A percentile compares a stretch with the other conserved stretches of the same genome.
Evolutionary conservation across 495 filamentous ascomycete genomes (phyloP).

Genomic region (Aspergillus nanangensis): DNA sequence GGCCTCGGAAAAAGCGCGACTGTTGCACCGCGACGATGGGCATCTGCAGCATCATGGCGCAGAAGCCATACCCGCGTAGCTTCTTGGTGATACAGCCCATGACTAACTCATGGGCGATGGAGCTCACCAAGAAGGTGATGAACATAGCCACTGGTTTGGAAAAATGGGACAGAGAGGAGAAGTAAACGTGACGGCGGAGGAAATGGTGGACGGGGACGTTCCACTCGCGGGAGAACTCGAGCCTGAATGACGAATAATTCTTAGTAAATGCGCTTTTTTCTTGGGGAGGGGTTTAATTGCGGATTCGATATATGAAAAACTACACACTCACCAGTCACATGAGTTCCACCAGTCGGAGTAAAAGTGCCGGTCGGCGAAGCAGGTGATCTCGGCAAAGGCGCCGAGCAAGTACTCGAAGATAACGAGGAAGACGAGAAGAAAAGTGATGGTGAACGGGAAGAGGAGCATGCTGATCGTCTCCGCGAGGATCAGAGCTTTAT

Average conservation of each 20-base stretch:
- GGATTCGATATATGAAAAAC: background rate
- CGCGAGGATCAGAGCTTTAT: conserved; percentile 72
- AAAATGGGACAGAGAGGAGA: conserved; percentile 66
- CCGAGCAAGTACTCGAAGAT: conserved; percentile 97
- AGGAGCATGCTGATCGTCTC: conserved; percentile 93
- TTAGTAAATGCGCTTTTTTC: background rate
- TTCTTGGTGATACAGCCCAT: conserved; percentile 99
- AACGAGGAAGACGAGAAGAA: conserved; percentile 90
- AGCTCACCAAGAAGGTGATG: conserved; percentile 87
- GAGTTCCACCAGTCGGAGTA: conserved; percentile 95
- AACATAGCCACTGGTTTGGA: conserved; percentile 76
- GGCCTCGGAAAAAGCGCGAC: conserved; percentile 66
- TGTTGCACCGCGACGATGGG: conserved; percentile 90
- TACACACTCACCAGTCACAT: conserved; percentile 44
- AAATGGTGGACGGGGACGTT: conserved; percentile 99
- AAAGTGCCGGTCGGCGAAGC: conserved; percentile 92
- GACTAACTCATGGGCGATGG: conserved; percentile 88
- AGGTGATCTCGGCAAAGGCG: conserved; percentile 88
- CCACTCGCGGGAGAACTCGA: conserved; percentile 97
- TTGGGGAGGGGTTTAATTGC: too few species aligned
- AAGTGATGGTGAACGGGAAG: conserved; percentile 96
- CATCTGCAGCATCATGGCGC: conserved; percentile 93
- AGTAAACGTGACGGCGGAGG: conserved; percentile 91
- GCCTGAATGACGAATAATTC: conserved; percentile 40
- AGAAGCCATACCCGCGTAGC: conserved; percentile 86